Evolutionary conservation across 768 basidiomycete genomes (phyloP).

Genomic region (Phylloporus arenicola): DNA sequence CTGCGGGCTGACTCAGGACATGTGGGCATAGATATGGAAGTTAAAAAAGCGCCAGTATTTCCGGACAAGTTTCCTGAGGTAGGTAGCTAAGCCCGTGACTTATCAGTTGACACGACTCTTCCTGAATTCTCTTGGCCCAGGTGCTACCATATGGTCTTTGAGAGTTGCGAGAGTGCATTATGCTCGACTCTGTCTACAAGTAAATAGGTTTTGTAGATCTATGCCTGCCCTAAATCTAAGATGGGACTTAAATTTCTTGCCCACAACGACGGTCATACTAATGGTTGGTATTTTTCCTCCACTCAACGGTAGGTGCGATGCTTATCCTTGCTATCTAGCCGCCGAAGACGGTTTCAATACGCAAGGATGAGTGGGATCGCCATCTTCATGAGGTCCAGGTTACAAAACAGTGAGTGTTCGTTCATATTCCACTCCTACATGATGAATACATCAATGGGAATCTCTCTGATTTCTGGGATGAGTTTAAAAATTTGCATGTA

Average conservation of each 20-base stretch:
- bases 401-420: slow-evolving; percentile 76
- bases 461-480: slow-evolving; percentile 91
- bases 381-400: slow-evolving; percentile 78
- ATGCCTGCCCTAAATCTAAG: slow-evolving; percentile 37
- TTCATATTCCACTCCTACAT: slow-evolving; percentile 19
- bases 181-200: no score
- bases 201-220: background rate
- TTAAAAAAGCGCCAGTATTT: no score
- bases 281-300: slow-evolving; percentile 28
- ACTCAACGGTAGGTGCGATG: background rate
- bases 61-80: no score
- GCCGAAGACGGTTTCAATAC: slow-evolving; percentile 50
- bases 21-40: no score
- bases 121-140: no score
- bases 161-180: no score
- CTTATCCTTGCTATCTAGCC: slow-evolving; percentile 27
- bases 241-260: slow-evolving; percentile 31
- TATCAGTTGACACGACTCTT: no score
- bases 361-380: slow-evolving; percentile 83
- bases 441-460: slow-evolving; percentile 91
- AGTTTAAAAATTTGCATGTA: slow-evolving; percentile 71
- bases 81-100: no score
- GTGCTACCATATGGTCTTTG: no score
- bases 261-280: slow-evolving; percentile 14
- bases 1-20: no score